Base-by-base conservation (phyloP, 2,329 filamentous ascomycete species). In the Huntiella abstrusa region DNA sequence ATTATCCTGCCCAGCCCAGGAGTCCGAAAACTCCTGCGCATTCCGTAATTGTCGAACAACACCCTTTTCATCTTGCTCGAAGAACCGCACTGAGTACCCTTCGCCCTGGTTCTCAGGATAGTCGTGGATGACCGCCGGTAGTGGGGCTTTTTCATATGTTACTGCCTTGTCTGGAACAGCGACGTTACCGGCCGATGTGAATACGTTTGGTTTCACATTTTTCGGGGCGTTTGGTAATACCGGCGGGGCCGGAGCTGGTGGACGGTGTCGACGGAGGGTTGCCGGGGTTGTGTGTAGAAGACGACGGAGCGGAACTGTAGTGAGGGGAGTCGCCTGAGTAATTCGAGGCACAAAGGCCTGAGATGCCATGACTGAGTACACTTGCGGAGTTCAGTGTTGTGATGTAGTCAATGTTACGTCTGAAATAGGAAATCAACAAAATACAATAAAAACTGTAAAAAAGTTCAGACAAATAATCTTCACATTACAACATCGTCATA, bases 21-120 rank as follows among this genome's bases (percentile, higher is more conserved):
- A 62, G 16, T 61, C 55, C 33, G 54, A 58, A 48, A 68, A 68
- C 5, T 61, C 62, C n/a, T 64, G 57, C 41, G 63, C 57, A 48
- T 59, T 53, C 7, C 53, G 51, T 13, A 71, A 55, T 51, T 62
- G 60, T 12, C 56, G 61, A 10, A 67, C 53, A 12, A 47, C 28
- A 5, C 49, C 45, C 15, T 36, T 38, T 5, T 54, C 41, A 11
- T 61, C 60, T 53, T 71, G 64, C 46, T 73, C 67, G 50, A 69
- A 73, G 53, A 49, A 53, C 7, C 50, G 46, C 19, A 53, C 46
- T 12, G 43, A 46, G 17, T 50, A 47, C 1, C 43, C 42, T 33
- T 47, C 50, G 28, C 42, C 41, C 16, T 37, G 44, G 10, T 37
- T 32, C 4, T 51, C 43, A 19, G 34, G 38, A 42, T 45, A 45